Evolutionary conservation across 805 yeast genomes (phyloP), one percentile per base, ranked within the genome.

Genomic region (Candida patagonica): DNA sequence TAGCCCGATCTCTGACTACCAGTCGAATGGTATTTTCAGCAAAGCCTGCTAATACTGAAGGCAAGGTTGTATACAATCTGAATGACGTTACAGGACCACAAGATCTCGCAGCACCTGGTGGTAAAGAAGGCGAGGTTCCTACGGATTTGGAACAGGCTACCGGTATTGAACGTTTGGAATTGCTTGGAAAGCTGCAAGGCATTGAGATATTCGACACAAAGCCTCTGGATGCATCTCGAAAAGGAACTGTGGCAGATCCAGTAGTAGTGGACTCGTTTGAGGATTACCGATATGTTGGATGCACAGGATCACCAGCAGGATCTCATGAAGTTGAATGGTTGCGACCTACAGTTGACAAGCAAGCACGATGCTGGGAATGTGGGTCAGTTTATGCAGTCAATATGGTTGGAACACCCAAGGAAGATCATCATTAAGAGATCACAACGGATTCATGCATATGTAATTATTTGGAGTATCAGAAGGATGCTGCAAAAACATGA

Each of bases 351-450:
- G 75, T 71, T 50, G 83, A 75, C 37, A 71, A 84, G 66, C 81
- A 81, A 46, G 83, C 83, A 53, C 86, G 98, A 78, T 92, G 96
- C 71, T 85, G 96, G 95, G 96, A 92, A 67, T 89, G 97, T 66
- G 98, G 98, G 66, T 80, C 88, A 54, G 95, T 87, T 52, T 89
- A 82, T 74, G 78, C 83, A 59, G 68, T 88, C 56, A 83, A 87
- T 68, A 80, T 79, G 68, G 73, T 88, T 56, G 96, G 96, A 66
- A 81, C 78, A 52, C 81, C 80, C 52, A 46, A 47, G 43, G 63
- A 49, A 15, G 74, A 66, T 46, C 76, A 68, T 56, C 78, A 74
- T 60, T n/a, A n/a, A n/a, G n/a, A n/a, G n/a, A n/a, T n/a, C n/a
- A n/a, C n/a, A n/a, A n/a, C n/a, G n/a, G n/a, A n/a, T n/a, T n/a